These are phyloP conservation scores for Capsicum pubescens DNA, from an alignment of 257 asterid genomes.

Conservation along the genomic window DNA sequence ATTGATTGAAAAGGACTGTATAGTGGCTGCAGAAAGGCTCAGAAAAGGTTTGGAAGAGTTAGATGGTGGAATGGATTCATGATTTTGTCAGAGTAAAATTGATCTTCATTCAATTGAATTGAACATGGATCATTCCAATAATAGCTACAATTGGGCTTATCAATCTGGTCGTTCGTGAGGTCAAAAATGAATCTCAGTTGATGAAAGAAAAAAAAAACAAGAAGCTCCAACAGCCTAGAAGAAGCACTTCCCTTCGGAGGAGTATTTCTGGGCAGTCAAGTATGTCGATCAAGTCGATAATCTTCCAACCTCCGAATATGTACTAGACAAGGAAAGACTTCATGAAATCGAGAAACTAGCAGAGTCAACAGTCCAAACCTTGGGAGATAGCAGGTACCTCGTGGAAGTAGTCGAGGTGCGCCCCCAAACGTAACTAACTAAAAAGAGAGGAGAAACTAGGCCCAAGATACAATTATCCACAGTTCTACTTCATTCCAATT, in stretches of 20 bases:
- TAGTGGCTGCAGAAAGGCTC: conserved; percentile 71
- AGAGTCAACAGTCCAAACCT: neutral
- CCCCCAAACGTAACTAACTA: too few relatives aligned
- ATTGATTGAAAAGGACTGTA: conserved; percentile 66
- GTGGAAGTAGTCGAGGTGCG: neutral
- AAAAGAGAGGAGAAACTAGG: too few relatives aligned
- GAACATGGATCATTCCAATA: conserved; percentile 46
- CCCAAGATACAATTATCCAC: too few relatives aligned
- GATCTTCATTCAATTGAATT: conserved; percentile 72
- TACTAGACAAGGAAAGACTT: conserved; percentile 43
- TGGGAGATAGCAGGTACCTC: conserved; percentile 31
- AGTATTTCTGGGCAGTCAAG: conserved; percentile 59
- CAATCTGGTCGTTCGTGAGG: conserved; percentile 37
- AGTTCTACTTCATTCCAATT: too few relatives aligned
- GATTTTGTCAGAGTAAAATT: neutral
- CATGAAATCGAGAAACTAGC: conserved; percentile 48
- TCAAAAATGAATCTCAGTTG: conserved; percentile 38
- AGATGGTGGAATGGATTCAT: conserved; percentile 70
- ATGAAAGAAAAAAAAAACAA: conserved; percentile 50
- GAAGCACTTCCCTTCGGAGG: conserved; percentile 56
- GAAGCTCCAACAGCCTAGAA: conserved; percentile 51
- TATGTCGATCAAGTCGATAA: conserved; percentile 43
- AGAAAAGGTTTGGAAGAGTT: conserved; percentile 76
- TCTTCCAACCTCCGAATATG: conserved; percentile 38
- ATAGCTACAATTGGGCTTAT: conserved; percentile 47